Evolutionary conservation across 148 eudicot genomes (phyloP), one percentile per base, ranked within the genome.

Genomic region (Dianthus caryophyllus): DNA sequence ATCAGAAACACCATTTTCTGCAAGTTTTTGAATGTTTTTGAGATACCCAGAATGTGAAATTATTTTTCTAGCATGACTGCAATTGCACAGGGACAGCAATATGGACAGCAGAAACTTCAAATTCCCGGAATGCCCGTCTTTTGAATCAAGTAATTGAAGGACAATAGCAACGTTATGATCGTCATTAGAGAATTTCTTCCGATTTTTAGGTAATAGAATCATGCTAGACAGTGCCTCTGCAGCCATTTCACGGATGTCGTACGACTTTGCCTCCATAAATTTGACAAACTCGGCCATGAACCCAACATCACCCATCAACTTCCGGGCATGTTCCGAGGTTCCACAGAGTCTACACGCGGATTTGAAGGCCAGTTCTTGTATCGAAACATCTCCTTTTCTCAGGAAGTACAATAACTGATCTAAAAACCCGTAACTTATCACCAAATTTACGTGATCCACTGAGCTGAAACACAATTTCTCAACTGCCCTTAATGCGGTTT

Each of bases 241-340:
- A 9, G 99, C 97, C 77, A 85, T 81, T 77, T 90, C 92, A 9
- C 90, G 78, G 16, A 82, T 80, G 38, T 88, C 96, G 57, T 70
- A 81, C 2, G 97, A 83, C 65, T 88, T 88, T 1, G 88, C 84
- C 14, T 82, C 89, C 0, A 94, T 78, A 64, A 90, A 88, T 61
- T 84, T 90, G 11, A 84, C 75, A 24, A 94, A 81, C 62, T 86
- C 97, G 0, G 78, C 78, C 82, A 94, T 84, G n/a, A 94, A 90
- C 29, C 99, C 97, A 0, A 73, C 77, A 29, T 94, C 92, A 0
- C 97, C 99, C 88, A 94, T 90, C 20, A 77, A 67, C 76, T 86
- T 94, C 65, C 85, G 79, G n/a, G 87, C 91, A 26, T 90, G 87
- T 38, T 83, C 90, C 4, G 92, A 90, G 4, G 76, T 78, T 43